These are phyloP conservation scores for Liquidambar formosana DNA, from an alignment of 164 flowering plant species.

Conservation along the genomic window DNA sequence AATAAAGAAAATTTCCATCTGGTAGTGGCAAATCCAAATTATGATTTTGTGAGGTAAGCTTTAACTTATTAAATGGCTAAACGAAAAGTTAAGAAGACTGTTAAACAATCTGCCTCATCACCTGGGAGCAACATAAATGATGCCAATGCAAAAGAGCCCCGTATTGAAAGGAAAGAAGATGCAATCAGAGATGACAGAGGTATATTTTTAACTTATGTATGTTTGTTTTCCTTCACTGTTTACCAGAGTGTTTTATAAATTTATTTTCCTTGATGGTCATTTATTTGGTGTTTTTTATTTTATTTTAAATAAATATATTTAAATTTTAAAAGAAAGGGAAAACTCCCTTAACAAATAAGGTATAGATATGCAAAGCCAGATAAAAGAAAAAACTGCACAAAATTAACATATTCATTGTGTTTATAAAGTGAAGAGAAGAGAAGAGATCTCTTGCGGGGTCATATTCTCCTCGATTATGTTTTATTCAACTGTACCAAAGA, in stretches of 20 bases:
- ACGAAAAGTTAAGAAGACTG: slow-evolving; percentile 25
- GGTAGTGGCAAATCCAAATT: background rate
- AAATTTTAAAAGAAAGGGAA: too few relatives aligned
- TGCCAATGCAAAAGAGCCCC: slow-evolving; percentile 3
- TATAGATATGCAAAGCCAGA: too few relatives aligned
- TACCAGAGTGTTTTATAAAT: background rate
- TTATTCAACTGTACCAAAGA: too few relatives aligned
- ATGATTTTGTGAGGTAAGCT: background rate
- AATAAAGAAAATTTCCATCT: background rate
- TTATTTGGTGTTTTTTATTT: background rate
- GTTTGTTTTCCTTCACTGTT: background rate
- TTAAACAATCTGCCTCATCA: slow-evolving; percentile 10
- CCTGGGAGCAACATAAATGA: slow-evolving; percentile 1
- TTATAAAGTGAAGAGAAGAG: too few relatives aligned
- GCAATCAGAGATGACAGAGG: slow-evolving; percentile 16
- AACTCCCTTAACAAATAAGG: too few relatives aligned
- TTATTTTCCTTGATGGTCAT: too few relatives aligned
- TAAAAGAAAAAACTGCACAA: too few relatives aligned
- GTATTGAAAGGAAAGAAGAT: slow-evolving; percentile 11
- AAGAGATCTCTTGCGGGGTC: too few relatives aligned
- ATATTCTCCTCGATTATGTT: too few relatives aligned
- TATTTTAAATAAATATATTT: too few relatives aligned
- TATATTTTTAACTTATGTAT: background rate
- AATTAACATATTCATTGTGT: too few relatives aligned
- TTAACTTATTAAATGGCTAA: slow-evolving; percentile 21